Conservation (phyloP, 1,284 basidiomycete species). For the Ustilago xerochloae region DNA sequence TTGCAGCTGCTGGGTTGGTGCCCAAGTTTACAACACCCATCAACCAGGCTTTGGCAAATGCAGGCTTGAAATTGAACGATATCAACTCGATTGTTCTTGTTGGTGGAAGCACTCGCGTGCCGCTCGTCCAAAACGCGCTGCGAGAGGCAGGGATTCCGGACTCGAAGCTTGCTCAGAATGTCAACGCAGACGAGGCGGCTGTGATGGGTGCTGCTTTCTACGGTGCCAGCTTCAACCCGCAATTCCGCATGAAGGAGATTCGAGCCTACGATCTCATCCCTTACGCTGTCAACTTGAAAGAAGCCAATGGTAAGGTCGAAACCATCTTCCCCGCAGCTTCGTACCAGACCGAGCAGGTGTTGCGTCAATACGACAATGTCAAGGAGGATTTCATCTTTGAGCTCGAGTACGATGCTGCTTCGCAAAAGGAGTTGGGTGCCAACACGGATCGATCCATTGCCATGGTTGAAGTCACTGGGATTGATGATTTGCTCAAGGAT, state of each 20-base stretch:
- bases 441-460: conserved; percentile 36
- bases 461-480: conserved; percentile 54
- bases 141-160: conserved; percentile 62
- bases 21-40: conserved; percentile 70
- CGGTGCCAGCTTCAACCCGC: conserved; percentile 86
- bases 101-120: conserved; percentile 88
- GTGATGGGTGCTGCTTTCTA: conserved; percentile 92
- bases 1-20: conserved; percentile 38
- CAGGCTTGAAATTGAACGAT: conserved; percentile 78
- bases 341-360: conserved; percentile 34
- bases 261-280: conserved; percentile 76
- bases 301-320: conserved; percentile 48
- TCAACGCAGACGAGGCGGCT: conserved; percentile 96
- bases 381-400: conserved; percentile 58
- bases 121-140: conserved; percentile 81
- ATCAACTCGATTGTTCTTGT: conserved; percentile 89
- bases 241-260: conserved; percentile 96
- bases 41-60: conserved; percentile 77
- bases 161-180: conserved; percentile 74
- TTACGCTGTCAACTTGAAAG: conserved; percentile 57
- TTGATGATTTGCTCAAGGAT: conserved; percentile 51
- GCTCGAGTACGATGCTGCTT: conserved; percentile 49
- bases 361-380: conserved; percentile 47
- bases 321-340: conserved; percentile 56
- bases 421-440: conserved; percentile 34